A percentile compares a stretch with the other conserved stretches of the same genome.
Conservation (phyloP, 768 basidiomycete species). For the Russula dissimulans region DNA sequence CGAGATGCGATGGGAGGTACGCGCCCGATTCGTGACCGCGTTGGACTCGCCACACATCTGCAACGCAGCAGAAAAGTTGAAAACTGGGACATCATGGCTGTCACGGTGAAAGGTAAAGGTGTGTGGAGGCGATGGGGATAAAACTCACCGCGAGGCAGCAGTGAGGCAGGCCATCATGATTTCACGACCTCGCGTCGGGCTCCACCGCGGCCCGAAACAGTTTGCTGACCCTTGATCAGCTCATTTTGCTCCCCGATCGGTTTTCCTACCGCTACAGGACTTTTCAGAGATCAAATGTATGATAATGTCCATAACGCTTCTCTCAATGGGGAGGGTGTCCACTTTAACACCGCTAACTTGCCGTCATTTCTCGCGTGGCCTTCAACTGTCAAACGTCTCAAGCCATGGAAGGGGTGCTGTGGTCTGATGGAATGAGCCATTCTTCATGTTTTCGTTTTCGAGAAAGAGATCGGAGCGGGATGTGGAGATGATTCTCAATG, state of each 20-base stretch:
- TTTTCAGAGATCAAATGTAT: not conserved
- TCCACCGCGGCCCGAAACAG: conserved; percentile 1
- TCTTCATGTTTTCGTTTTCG: not conserved
- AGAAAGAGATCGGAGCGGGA: not conserved
- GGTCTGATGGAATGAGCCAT: not conserved
- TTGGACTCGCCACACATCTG: not conserved
- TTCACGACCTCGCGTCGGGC: not conserved
- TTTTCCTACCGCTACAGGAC: too few relatives aligned
- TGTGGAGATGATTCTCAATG: not conserved
- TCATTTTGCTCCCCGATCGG: too few relatives aligned
- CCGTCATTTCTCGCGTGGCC: too few relatives aligned
- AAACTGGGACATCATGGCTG: conserved; percentile 1
- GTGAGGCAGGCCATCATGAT: not conserved
- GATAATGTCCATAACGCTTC: not conserved
- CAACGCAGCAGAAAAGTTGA: not conserved
- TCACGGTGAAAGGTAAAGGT: not conserved
- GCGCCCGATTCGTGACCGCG: not conserved
- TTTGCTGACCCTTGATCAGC: not conserved
- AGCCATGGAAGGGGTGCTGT: not conserved
- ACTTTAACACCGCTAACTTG: not conserved
- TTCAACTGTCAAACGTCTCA: too few relatives aligned
- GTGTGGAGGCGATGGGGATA: not conserved
- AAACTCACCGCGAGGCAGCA: conserved; percentile 10
- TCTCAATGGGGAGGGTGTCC: not conserved
- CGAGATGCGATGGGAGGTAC: not conserved